Percentiles rank a stretch among this genome's conserved stretches.
Evolutionary conservation across 768 basidiomycete species (phyloP).

Genomic region (Chalciporus piperatus): DNA sequence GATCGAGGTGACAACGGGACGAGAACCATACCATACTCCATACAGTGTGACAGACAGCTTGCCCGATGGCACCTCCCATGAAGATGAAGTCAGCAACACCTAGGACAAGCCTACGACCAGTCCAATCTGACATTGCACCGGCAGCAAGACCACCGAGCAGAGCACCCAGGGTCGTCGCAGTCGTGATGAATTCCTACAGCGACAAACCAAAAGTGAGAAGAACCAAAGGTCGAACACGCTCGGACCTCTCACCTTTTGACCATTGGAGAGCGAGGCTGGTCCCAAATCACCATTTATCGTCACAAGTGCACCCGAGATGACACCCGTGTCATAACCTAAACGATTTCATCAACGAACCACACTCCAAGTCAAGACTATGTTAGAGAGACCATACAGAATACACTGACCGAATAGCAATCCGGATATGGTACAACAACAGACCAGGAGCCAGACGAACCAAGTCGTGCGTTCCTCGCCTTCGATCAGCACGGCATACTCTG

Average conservation of each 20-base stretch:
- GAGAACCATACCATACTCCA: constrained; percentile 56
- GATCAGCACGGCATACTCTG: constrained; percentile 55
- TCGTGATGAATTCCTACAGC: constrained; percentile 73
- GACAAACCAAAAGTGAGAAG: not conserved
- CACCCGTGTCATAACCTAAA: constrained; percentile 77
- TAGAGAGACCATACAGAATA: not conserved
- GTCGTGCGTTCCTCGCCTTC: constrained; percentile 68
- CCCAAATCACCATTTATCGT: constrained; percentile 69
- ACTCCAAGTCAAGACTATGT: not conserved
- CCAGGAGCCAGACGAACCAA: constrained; percentile 77
- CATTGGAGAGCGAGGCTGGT: constrained; percentile 49
- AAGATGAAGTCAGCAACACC: constrained; percentile 70
- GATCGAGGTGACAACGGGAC: not conserved
- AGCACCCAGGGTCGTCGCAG: constrained; percentile 74
- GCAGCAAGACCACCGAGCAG: constrained; percentile 70
- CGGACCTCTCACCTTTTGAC: constrained; percentile 52
- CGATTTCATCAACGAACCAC: not conserved
- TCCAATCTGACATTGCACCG: constrained; percentile 68
- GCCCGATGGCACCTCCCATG: constrained; percentile 69
- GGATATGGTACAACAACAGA: constrained; percentile 70
- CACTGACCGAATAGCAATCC: constrained; percentile 69
- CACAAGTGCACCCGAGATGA: constrained; percentile 78
- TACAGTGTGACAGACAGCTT: constrained; percentile 67
- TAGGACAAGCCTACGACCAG: constrained; percentile 63
- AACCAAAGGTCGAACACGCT: not conserved